phyloP scores from a whole-genome alignment of 345 rosid species.

The Physaria fendleri region DNA sequence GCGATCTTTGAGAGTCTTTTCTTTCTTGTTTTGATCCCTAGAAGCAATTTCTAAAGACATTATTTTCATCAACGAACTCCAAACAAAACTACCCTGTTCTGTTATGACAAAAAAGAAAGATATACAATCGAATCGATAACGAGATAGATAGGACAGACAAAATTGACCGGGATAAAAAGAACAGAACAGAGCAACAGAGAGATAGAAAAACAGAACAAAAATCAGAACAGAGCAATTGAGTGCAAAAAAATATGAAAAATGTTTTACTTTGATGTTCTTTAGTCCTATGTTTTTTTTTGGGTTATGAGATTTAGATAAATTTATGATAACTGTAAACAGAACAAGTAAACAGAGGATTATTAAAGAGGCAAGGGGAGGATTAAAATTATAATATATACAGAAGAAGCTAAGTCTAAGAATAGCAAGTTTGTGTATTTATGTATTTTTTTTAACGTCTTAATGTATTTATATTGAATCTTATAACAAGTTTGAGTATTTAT shows the following conservation, averaged over 20 bases:
- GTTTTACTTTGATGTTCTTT: not conserved
- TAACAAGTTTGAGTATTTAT: not conserved
- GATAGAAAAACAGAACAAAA: too few relatives aligned
- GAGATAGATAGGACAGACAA: not conserved
- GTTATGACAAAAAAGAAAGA: not conserved
- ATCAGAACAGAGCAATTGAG: not conserved
- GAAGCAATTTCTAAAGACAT: slow-evolving; percentile 55
- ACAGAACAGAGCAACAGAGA: too few relatives aligned
- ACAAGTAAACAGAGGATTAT: not conserved
- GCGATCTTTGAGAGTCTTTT: slow-evolving; percentile 47
- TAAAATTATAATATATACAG: not conserved
- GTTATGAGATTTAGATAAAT: not conserved
- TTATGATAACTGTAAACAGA: not conserved
- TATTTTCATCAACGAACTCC: slow-evolving; percentile 27
- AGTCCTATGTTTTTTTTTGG: not conserved
- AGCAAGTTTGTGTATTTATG: too few relatives aligned
- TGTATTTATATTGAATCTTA: too few relatives aligned
- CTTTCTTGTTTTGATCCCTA: slow-evolving; percentile 21
- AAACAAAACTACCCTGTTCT: not conserved
- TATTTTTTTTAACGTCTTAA: not conserved
- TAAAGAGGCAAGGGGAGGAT: not conserved
- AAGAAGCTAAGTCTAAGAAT: not conserved
- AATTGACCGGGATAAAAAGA: not conserved
- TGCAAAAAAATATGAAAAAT: not conserved
- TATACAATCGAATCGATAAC: not conserved